phyloP scores from a whole-genome alignment of 306 rosid species.

The Lablab purpureus region DNA sequence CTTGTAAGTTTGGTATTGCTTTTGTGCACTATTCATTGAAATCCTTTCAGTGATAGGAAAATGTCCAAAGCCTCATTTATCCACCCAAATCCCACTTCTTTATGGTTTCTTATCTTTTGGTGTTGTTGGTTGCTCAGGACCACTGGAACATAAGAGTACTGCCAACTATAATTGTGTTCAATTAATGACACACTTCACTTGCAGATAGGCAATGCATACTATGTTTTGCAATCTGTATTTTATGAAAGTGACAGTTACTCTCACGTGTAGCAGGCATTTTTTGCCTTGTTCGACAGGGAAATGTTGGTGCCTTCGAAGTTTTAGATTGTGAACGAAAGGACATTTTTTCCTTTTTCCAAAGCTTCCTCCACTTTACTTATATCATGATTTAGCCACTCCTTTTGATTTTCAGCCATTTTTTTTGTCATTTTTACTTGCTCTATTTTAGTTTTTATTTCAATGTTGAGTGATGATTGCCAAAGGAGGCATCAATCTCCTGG shows the following conservation, averaged over 20 bases:
- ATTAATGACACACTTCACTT: neutral
- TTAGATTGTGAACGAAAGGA: neutral
- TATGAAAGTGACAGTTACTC: neutral
- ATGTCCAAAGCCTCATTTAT: neutral
- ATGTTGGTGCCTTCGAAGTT: conserved; percentile 1
- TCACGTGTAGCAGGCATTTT: neutral
- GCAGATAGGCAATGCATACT: conserved; percentile 25
- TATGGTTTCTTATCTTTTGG: conserved; percentile 1
- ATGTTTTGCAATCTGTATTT: conserved; percentile 20
- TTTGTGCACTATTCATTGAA: neutral
- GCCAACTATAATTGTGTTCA: neutral
- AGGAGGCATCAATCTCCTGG: neutral
- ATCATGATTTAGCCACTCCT: neutral
- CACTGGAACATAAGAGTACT: conserved; percentile 1
- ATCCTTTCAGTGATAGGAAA: conserved; percentile 10
- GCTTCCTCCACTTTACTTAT: conserved; percentile 21
- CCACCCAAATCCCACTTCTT: neutral
- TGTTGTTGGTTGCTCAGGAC: conserved; percentile 2
- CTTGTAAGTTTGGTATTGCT: neutral
- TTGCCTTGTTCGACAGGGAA: conserved; percentile 23
- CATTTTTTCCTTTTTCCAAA: neutral
- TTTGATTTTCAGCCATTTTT: neutral
- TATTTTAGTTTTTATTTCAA: neutral
- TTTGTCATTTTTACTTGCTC: neutral
- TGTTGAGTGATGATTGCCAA: conserved; percentile 14